Evolutionary conservation across 495 filamentous ascomycete genomes (phyloP).

Genomic region (Haplographium delicatum): DNA sequence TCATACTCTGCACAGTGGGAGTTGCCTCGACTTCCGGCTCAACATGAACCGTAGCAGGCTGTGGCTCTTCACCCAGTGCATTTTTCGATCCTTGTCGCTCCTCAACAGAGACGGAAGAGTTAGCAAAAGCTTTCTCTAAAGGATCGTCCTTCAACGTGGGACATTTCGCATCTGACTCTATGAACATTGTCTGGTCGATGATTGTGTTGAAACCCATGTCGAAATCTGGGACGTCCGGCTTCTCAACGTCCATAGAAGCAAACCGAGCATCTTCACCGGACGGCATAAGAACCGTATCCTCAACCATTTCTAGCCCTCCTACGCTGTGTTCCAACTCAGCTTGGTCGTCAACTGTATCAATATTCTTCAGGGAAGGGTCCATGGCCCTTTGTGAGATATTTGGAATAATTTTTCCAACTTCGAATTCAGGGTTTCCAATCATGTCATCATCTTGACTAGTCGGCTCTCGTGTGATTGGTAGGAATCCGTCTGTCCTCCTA

Average conservation of each 20-base stretch:
- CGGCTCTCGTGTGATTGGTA: not conserved
- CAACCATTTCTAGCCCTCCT: too few species aligned
- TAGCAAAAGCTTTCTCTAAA: conserved; percentile 2
- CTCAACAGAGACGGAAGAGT: not conserved
- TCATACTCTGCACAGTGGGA: conserved; percentile 32
- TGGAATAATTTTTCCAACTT: too few species aligned
- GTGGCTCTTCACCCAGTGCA: not conserved
- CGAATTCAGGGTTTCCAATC: too few species aligned
- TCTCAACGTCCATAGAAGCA: too few species aligned
- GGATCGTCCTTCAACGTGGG: not conserved
- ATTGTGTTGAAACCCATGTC: conserved; percentile 16
- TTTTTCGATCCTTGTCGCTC: not conserved
- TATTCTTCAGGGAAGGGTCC: too few species aligned
- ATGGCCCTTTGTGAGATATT: too few species aligned
- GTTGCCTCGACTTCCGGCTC: not conserved
- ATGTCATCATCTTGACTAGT: too few species aligned
- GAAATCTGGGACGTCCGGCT: conserved; percentile 3
- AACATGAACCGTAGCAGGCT: too few species aligned
- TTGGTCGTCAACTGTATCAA: too few species aligned
- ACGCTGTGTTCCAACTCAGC: too few species aligned
- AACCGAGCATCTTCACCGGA: too few species aligned
- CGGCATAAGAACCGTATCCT: not conserved
- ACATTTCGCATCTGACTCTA: not conserved
- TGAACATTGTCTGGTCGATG: not conserved
- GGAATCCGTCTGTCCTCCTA: too few species aligned